These are phyloP conservation scores for Bjerkandera adusta DNA, from an alignment of 1,284 basidiomycete species.

Conservation along the genomic window DNA sequence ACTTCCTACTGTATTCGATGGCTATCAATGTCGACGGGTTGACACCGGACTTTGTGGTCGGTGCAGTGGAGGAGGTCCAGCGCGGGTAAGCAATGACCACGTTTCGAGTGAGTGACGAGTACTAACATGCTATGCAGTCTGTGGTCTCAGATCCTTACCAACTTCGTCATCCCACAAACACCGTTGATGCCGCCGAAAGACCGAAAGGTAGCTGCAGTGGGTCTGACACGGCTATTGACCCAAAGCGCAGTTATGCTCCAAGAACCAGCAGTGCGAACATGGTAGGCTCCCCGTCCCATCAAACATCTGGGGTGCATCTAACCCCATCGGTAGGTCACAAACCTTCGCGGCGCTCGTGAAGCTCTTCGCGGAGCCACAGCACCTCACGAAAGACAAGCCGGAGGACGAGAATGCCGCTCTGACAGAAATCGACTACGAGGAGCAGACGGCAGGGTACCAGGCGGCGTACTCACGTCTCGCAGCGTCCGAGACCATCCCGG, in stretches of 20 bases:
- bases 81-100: constrained; percentile 55
- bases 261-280: constrained; percentile 60
- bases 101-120: constrained; percentile 8
- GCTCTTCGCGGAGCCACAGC: constrained; percentile 74
- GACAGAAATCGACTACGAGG: constrained; percentile 86
- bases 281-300: constrained; percentile 46
- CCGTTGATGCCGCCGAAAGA: constrained; percentile 81
- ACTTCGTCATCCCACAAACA: constrained; percentile 81
- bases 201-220: constrained; percentile 84
- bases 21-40: constrained; percentile 76
- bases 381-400: constrained; percentile 49
- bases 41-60: constrained; percentile 77
- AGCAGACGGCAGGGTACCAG: constrained; percentile 88
- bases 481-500: constrained; percentile 60
- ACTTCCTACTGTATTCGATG: constrained; percentile 75
- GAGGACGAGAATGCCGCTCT: constrained; percentile 64
- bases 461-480: constrained; percentile 90
- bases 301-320: too few species aligned
- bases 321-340: constrained; percentile 55
- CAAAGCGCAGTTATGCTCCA: constrained; percentile 68
- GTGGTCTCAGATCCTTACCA: constrained; percentile 80
- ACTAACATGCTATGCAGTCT: constrained; percentile 46
- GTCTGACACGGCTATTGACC: constrained; percentile 78
- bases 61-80: constrained; percentile 82
- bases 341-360: constrained; percentile 75